phyloP scores from a whole-genome alignment of 2,329 filamentous ascomycete genomes.

The Fusarium oligoseptatum region DNA sequence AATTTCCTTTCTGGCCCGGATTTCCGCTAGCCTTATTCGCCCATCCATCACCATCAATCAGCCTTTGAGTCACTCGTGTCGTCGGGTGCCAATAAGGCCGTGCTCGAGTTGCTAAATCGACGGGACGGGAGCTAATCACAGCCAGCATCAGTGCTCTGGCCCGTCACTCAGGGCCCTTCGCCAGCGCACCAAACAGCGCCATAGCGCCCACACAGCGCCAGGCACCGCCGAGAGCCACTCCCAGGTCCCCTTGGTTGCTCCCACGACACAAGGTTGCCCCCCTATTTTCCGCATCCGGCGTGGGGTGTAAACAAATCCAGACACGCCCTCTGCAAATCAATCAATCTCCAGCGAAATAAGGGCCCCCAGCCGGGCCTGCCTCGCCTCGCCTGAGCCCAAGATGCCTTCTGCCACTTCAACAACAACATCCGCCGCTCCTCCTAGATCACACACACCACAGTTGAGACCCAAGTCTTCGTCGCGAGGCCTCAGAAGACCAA shows the following conservation, averaged over 20 bases:
- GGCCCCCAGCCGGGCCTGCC: conserved; percentile 33
- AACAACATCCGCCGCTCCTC: conserved; percentile 38
- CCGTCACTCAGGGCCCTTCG: conserved; percentile 1
- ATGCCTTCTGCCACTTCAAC: conserved; percentile 46
- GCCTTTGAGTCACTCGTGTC: background rate
- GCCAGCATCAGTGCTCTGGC: conserved; percentile 16
- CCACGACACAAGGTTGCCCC: conserved; percentile 39
- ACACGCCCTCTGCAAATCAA: conserved; percentile 44
- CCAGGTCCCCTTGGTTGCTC: conserved; percentile 36
- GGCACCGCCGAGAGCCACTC: conserved; percentile 3
- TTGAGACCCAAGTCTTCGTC: conserved; percentile 43
- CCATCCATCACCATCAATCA: conserved; percentile 4
- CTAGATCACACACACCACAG: conserved; percentile 35
- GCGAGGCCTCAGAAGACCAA: conserved; percentile 60
- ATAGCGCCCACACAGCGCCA: conserved; percentile 1
- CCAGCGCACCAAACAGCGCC: conserved; percentile 1
- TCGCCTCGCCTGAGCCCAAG: conserved; percentile 37
- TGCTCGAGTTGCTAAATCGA: conserved; percentile 24
- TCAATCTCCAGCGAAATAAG: conserved; percentile 39
- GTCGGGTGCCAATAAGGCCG: conserved; percentile 17
- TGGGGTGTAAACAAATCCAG: conserved; percentile 49
- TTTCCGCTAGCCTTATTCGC: conserved; percentile 22
- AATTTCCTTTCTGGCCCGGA: conserved; percentile 31
- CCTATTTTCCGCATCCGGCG: conserved; percentile 46
- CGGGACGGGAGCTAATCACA: conserved; percentile 40